Percentiles rank a stretch among this genome's conserved stretches.
phyloP scores from a whole-genome alignment of 164 flowering plant species.

The Chimonanthus salicifolius region DNA sequence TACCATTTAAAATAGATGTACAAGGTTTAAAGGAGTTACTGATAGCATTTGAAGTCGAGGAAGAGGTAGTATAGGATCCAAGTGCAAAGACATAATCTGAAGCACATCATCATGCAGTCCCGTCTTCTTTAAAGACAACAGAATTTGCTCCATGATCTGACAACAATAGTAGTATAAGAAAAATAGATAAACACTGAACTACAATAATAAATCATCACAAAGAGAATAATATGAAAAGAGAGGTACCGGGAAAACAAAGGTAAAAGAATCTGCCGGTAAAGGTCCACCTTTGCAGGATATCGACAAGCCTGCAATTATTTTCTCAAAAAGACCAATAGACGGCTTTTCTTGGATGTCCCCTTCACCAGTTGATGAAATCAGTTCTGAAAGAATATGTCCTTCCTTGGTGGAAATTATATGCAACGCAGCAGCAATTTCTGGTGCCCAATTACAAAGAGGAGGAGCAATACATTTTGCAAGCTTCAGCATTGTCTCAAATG shows the following conservation, averaged over 20 bases:
- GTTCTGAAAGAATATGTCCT: conserved; percentile 34
- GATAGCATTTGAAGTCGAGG: conserved; percentile 94
- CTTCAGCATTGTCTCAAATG: conserved; percentile 84
- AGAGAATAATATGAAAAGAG: not conserved
- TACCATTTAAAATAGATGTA: not conserved
- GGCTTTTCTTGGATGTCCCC: conserved; percentile 37
- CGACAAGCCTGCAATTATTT: conserved; percentile 55
- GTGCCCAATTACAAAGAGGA: conserved; percentile 88
- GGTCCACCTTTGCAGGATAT: conserved; percentile 84
- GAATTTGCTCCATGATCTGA: conserved; percentile 88
- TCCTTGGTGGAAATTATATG: conserved; percentile 64
- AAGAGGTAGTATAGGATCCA: conserved; percentile 92
- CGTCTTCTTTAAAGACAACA: conserved; percentile 77
- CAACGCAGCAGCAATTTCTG: conserved; percentile 91
- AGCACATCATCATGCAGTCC: conserved; percentile 87
- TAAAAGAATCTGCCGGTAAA: conserved; percentile 91
- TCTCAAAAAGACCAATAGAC: conserved; percentile 65
- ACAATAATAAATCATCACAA: not conserved
- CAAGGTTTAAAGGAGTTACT: conserved; percentile 32
- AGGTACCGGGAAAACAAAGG: conserved; percentile 83
- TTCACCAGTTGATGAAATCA: conserved; percentile 45
- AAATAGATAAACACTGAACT: not conserved
- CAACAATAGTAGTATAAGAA: conserved; percentile 1
- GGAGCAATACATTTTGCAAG: conserved; percentile 73
- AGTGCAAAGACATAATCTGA: conserved; percentile 70